Percentiles rank a stretch among this genome's conserved stretches.
Conservation (phyloP, 345 rosid genomes). For the Jatropha curcas region DNA sequence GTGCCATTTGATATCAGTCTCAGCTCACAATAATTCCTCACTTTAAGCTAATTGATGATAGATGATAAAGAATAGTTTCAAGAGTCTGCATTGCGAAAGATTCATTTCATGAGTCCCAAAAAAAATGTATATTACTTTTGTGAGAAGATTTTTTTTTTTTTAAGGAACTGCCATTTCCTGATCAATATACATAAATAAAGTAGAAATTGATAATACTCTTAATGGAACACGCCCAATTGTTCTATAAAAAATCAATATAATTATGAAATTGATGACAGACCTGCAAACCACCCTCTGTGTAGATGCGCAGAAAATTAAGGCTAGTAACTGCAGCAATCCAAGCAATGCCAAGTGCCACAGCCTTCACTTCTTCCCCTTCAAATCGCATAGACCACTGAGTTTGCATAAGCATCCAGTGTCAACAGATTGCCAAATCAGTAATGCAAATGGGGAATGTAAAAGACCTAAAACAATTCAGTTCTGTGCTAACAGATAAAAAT, state of each 20-base stretch:
- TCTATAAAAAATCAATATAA: not conserved
- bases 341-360: constrained; percentile 74
- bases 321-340: constrained; percentile 98
- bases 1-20: not conserved
- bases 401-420: constrained; percentile 29
- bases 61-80: not conserved
- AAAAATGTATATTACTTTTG: no score
- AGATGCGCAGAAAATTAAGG: constrained; percentile 84
- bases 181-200: not conserved
- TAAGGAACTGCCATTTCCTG: not conserved
- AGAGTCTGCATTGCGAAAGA: not conserved
- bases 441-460: not conserved
- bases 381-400: constrained; percentile 97
- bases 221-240: not conserved
- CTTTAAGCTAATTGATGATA: not conserved
- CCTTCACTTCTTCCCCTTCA: constrained; percentile 96
- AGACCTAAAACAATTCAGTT: not conserved
- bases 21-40: not conserved
- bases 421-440: constrained; percentile 22
- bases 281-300: constrained; percentile 94
- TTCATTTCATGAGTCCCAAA: not conserved
- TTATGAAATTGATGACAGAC: constrained; percentile 38
- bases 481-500: constrained; percentile 3
- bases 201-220: not conserved
- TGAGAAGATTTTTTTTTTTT: not conserved